phyloP scores from a whole-genome alignment of 2,329 filamentous ascomycete genomes.

The Ustulina deusta region DNA sequence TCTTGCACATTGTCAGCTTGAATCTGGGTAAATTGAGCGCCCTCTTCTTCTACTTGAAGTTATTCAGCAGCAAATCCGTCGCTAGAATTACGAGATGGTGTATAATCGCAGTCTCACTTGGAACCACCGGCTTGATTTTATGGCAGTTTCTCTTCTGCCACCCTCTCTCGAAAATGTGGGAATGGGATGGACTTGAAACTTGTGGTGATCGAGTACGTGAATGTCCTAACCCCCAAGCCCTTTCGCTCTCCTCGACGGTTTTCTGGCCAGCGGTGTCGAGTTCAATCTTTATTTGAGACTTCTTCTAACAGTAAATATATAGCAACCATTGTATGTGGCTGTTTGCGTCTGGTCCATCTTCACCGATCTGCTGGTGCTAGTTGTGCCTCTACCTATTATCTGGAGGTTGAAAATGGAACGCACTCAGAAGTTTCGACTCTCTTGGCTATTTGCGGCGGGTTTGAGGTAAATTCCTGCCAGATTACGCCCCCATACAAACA shows the following conservation, averaged over 20 bases:
- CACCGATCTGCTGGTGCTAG: conserved; percentile 39
- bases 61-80: conserved; percentile 36
- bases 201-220: conserved; percentile 42
- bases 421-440: conserved; percentile 39
- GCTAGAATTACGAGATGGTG: conserved; percentile 33
- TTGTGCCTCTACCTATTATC: conserved; percentile 38
- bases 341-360: conserved; percentile 41
- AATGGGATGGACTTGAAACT: conserved; percentile 40
- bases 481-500: not conserved
- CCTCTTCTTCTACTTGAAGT: conserved; percentile 38
- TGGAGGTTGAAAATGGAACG: conserved; percentile 41
- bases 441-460: conserved; percentile 40
- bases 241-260: not conserved
- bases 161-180: conserved; percentile 39
- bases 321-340: conserved; percentile 38
- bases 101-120: conserved; percentile 31
- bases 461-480: conserved; percentile 30
- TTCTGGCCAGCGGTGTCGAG: not conserved
- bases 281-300: not conserved
- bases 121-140: conserved; percentile 35
- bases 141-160: conserved; percentile 43
- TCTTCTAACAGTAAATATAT: conserved; percentile 12
- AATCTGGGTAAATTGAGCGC: conserved; percentile 43
- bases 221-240: not conserved
- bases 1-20: conserved; percentile 40